Evolutionary conservation across 2,329 filamentous ascomycete genomes (phyloP).

Genomic region (Endocalyx cinctus): DNA sequence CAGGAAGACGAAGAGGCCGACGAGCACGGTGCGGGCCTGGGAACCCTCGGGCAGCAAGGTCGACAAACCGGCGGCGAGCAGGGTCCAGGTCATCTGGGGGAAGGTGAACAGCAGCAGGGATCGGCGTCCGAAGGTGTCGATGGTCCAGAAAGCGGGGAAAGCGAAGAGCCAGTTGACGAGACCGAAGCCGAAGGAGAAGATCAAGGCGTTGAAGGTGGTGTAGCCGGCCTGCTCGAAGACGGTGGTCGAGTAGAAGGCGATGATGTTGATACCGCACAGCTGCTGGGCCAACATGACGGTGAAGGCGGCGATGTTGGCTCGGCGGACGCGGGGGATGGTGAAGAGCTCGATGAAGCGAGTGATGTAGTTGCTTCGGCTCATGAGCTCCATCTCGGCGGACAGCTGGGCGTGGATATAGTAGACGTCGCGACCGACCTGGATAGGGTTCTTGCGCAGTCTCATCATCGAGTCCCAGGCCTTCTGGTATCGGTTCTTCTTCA

Average conservation of each 20-base stretch:
- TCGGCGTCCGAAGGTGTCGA: slow-evolving; percentile 63
- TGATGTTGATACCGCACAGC: slow-evolving; percentile 68
- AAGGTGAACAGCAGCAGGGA: slow-evolving; percentile 61
- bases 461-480: slow-evolving; percentile 55
- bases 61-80: slow-evolving; percentile 59
- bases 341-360: slow-evolving; percentile 62
- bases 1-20: slow-evolving; percentile 57
- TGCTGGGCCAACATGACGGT: slow-evolving; percentile 77
- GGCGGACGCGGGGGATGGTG: slow-evolving; percentile 62
- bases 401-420: slow-evolving; percentile 64
- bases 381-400: slow-evolving; percentile 50
- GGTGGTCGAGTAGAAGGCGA: slow-evolving; percentile 70
- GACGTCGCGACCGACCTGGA: slow-evolving; percentile 57
- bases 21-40: slow-evolving; percentile 33
- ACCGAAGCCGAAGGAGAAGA: slow-evolving; percentile 62
- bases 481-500: slow-evolving; percentile 60
- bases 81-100: slow-evolving; percentile 62
- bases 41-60: slow-evolving; percentile 39
- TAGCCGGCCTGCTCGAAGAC: slow-evolving; percentile 57
- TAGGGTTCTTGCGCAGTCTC: slow-evolving; percentile 46
- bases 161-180: slow-evolving; percentile 62
- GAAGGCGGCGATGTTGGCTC: slow-evolving; percentile 71
- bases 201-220: slow-evolving; percentile 48
- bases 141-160: slow-evolving; percentile 61
- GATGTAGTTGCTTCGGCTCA: slow-evolving; percentile 50